Percentiles rank a stretch among this genome's conserved stretches.
Conservation (phyloP, 2,329 filamentous ascomycete genomes). For the Zymoseptoria brevis region DNA sequence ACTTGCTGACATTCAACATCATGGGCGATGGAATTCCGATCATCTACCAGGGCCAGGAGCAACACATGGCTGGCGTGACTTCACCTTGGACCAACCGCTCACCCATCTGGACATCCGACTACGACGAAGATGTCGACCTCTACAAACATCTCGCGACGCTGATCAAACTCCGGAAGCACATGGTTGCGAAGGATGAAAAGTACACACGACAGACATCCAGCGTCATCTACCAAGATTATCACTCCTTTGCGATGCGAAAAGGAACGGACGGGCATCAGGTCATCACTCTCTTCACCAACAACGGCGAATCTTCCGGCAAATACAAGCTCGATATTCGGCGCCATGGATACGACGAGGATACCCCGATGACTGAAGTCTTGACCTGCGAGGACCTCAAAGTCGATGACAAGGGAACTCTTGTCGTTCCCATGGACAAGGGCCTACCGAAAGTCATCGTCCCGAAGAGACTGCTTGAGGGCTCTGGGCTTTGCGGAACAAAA, state of each 20-base stretch:
- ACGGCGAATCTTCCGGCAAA: slow-evolving; percentile 28
- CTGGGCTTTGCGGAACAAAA: slow-evolving; percentile 20
- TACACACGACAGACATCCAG: slow-evolving; percentile 38
- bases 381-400: slow-evolving; percentile 26
- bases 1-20: slow-evolving; percentile 33
- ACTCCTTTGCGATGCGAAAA: slow-evolving; percentile 40
- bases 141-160: slow-evolving; percentile 35
- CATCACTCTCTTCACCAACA: slow-evolving; percentile 39
- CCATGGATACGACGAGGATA: slow-evolving; percentile 24
- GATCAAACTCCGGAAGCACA: slow-evolving; percentile 38
- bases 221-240: slow-evolving; percentile 38
- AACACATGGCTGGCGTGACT: slow-evolving; percentile 31
- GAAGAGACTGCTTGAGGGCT: slow-evolving; percentile 15
- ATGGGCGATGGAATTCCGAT: slow-evolving; percentile 38
- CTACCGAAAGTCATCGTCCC: slow-evolving; percentile 31
- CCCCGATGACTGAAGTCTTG: slow-evolving; percentile 28
- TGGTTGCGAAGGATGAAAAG: slow-evolving; percentile 30
- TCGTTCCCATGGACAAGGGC: slow-evolving; percentile 28
- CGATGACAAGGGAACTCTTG: slow-evolving; percentile 21
- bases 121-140: slow-evolving; percentile 33
- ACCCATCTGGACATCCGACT: slow-evolving; percentile 33
- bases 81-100: slow-evolving; percentile 30
- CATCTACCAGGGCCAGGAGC: slow-evolving; percentile 38
- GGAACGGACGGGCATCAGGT: slow-evolving; percentile 34
- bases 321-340: slow-evolving; percentile 29